Base-by-base conservation (phyloP, 352 stramenopile species). In the Phytophthora tentaculata region DNA sequence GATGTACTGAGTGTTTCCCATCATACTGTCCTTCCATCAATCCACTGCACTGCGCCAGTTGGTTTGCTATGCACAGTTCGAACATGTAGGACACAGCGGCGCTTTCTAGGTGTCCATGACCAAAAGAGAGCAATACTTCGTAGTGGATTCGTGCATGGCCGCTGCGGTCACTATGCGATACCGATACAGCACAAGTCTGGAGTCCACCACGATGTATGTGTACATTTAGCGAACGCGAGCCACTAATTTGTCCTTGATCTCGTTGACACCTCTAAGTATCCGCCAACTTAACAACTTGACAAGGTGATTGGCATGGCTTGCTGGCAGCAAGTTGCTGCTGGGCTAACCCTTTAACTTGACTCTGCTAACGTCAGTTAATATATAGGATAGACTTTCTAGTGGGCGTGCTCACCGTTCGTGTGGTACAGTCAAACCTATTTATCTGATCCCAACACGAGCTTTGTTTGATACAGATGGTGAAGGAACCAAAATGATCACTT, bases 151-250 rank as follows among this genome's bases (percentile, higher is more conserved):
- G 43, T 61, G 63, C 47, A 65, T 60, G 55, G 56, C 47, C 48
- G 54, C 35, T 69, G 22, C 54, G 39, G 37, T 9, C 32, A 44
- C 48, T 65, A 67, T 67, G 62, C 62, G 62, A 70, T 70, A 65
- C 56, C 62, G 62, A 70, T 70, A 65, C 56, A 49, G 12, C 32
- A 17, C 2, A 39, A 39, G 7, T 16, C 32, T 39, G 12, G 32
- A 64, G 35, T 17, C 20, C 48, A 39, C 2, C 48, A 24, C 48
- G 22, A 23, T 24, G 16, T 41, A 23, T 26, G 47, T 22, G 24
- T 23, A 32, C 26, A 9, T 24, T 29, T 10, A 0, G 45, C 47
- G 12, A 14, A 8, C 45, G 32, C 8, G 12, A 29, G 8, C 23
- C 22, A 35, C 22, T 37, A 20, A 53, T 17, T 6, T 14, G 32